Base-by-base conservation (phyloP, 1,284 basidiomycete genomes). In the Boletus chippewaensis region DNA sequence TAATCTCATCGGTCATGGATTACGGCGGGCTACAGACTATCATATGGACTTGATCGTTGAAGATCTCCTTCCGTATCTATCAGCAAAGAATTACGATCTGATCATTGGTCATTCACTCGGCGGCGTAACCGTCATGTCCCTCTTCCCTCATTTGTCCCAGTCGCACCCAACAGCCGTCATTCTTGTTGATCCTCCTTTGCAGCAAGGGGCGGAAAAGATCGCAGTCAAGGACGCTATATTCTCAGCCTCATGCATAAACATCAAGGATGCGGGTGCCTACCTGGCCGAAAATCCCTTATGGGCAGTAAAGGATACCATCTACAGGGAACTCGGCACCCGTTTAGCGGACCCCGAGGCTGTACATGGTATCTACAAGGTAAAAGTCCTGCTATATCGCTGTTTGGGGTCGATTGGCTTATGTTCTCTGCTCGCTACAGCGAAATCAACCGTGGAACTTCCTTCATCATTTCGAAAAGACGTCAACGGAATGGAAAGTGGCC, bases 51-150 rank as follows among this genome's bases (percentile, higher is more conserved):
- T 46, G 3, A 43, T 59, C 5, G 47, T 47, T 10, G 42, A 52
- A 38, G 56, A 62, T n/a, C 49, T 59, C 13, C 48, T 28, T 12
- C 56, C 61, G 9, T 59, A 61, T 29, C 45, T 62, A 15, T 28
- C 39, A 24, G 43, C 40, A 18, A 56, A 39, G 28, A 46, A 51
- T 18, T 59, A 51, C 41, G 56, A 57, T 29, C 35, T 59, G 43
- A 43, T 61, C 50, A 51, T 61, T 1, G 57, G 53, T 22, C 60
- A 53, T 47, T 62, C 59, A 13, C 31, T 60, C 11, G 59, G 59
- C 22, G 52, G 39, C 24, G 34, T 59, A n/a, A 57, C 51, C 7
- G 29, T 38, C 32, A 36, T 59, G 44, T 54, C 59, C 20, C 50
- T 61, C 47, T 50, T 53, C 50, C 50, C 49, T 18, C 40, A 39